These are phyloP conservation scores for Eudorina sp. DNA, from an alignment of 139 green algal genomes.

Conservation along the genomic window DNA sequence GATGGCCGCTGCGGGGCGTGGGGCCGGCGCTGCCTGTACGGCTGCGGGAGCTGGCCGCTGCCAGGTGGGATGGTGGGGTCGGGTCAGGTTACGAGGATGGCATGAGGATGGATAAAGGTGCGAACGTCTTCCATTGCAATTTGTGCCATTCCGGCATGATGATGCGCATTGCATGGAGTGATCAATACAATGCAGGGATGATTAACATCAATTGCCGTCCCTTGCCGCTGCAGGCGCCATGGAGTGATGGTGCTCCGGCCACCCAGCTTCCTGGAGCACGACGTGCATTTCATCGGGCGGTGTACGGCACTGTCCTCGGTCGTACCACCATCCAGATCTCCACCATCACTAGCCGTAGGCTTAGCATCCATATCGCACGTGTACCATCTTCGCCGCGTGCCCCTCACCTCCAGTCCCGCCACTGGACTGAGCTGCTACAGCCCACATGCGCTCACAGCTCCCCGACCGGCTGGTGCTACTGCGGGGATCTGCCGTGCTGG, in stretches of 20 bases:
- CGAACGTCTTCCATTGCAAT: too few relatives aligned
- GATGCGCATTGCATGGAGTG: too few relatives aligned
- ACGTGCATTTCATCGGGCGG: conserved; percentile 46
- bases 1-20: conserved; percentile 48
- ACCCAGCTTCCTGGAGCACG: conserved; percentile 52
- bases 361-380: too few relatives aligned
- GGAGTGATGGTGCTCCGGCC: conserved; percentile 59
- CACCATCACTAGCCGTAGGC: too few relatives aligned
- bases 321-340: too few relatives aligned
- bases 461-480: conserved; percentile 56
- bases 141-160: too few relatives aligned
- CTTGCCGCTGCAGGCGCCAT: conserved; percentile 23
- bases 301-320: too few relatives aligned
- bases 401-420: conserved; percentile 2
- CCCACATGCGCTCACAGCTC: background rate
- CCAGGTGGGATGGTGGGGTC: too few relatives aligned
- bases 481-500: background rate
- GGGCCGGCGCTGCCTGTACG: conserved; percentile 59
- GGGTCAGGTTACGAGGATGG: too few relatives aligned
- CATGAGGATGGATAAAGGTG: too few relatives aligned
- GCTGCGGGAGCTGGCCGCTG: conserved; percentile 60
- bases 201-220: background rate
- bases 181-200: too few relatives aligned
- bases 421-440: conserved; percentile 18
- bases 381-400: conserved; percentile 41